Evolutionary conservation across 2,329 filamentous ascomycete species (phyloP), one percentile per base, ranked within the genome.

Genomic region (Chrysoporthe cubensis): DNA sequence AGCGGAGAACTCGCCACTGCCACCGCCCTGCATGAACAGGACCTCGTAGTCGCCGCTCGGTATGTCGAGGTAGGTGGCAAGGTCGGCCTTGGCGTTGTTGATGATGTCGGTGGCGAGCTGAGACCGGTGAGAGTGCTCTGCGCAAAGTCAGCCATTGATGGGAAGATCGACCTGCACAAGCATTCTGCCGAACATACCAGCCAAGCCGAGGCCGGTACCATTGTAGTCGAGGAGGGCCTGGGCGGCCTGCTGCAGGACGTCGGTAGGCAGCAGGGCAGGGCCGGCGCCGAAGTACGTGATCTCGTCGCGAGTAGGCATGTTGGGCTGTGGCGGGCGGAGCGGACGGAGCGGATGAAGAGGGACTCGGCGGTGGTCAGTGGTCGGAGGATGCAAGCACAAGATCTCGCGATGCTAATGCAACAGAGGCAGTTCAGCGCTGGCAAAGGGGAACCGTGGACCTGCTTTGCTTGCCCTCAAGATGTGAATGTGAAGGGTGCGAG

Each of bases 251-350:
- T 96, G 88, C 62, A 97, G 87, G 32, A 97, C 92, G 4, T 87
- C 81, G 14, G 92, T 96, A 34, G 94, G 94, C 21, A 98, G 85
- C 43, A 88, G 84, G n/a, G 95, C 94, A 61, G 95, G 95, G 71
- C 95, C 95, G 64, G 95, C 94, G 70, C 94, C 94, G 74, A 97
- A 97, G 81, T 96, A 96, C 72, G 90, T 87, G 77, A 96, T 87
- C 71, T 95, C 90, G 73, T 88, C 84, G 79, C 93, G 85, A 71
- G 87, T 82, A 74, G 91, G 90, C 92, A 95, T 93, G 61, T 43
- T n/a, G 57, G 18, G 5, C 4, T 26, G 46, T 18, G 18, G 37
- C 2, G n/a, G n/a, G n/a, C 34, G 32, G 32, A 34, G 50, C 21
- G 18, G 13, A 14, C 14, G 43, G 18, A 26, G 37, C 11, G 40